A percentile compares a stretch with the other conserved stretches of the same genome.
These are phyloP conservation scores for Elsinoe australis DNA, from an alignment of 2,329 filamentous ascomycete genomes.

Conservation along the genomic window DNA sequence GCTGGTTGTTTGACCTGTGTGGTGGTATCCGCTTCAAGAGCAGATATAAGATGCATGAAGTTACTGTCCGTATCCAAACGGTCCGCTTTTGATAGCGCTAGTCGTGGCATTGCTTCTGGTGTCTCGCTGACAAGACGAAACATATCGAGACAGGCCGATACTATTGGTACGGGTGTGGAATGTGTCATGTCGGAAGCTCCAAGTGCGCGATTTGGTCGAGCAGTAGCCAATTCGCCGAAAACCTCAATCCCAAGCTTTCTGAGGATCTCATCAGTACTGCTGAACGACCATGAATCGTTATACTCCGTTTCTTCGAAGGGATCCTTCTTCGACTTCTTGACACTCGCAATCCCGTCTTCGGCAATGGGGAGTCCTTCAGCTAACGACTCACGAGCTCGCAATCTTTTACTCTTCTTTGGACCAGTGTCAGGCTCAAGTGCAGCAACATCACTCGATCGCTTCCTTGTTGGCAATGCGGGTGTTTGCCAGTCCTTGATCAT, in stretches of 20 bases:
- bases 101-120: constrained; percentile 41
- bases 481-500: constrained; percentile 26
- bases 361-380: constrained; percentile 28
- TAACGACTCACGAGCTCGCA: constrained; percentile 52
- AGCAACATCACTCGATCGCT: constrained; percentile 54
- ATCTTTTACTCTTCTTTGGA: constrained; percentile 52
- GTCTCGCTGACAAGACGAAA: constrained; percentile 21
- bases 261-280: constrained; percentile 6
- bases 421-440: constrained; percentile 51
- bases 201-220: constrained; percentile 1
- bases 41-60: constrained; percentile 6
- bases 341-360: constrained; percentile 7
- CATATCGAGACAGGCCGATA: constrained; percentile 26
- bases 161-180: constrained; percentile 36
- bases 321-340: constrained; percentile 15
- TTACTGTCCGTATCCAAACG: constrained; percentile 45
- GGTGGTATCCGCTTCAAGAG: constrained; percentile 17
- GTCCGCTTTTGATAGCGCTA: constrained; percentile 46
- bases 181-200: neutral
- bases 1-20: constrained; percentile 17
- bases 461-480: constrained; percentile 42
- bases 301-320: constrained; percentile 14
- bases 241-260: constrained; percentile 1
- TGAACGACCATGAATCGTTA: constrained; percentile 11
- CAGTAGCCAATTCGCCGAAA: constrained; percentile 3